Evolutionary conservation across 345 rosid genomes (phyloP).

Genomic region (Acer saccharum): DNA sequence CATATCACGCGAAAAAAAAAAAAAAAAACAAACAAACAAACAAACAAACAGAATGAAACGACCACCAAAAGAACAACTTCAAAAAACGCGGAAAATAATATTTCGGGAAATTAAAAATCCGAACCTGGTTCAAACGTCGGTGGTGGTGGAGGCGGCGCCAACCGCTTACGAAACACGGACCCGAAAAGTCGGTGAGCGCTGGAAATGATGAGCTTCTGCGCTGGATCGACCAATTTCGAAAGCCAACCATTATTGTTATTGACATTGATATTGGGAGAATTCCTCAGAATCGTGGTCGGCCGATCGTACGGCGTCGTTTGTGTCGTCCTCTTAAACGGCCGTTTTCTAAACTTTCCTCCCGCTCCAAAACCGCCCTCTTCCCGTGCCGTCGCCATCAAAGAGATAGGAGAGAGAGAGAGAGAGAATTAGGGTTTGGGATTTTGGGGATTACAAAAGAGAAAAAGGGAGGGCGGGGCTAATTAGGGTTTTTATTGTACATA

Average conservation of each 20-base stretch:
- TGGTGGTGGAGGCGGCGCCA: slow-evolving; percentile 44
- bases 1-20: neutral
- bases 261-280: slow-evolving; percentile 34
- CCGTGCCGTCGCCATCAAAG: slow-evolving; percentile 54
- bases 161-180: slow-evolving; percentile 77
- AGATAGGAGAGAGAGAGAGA: slow-evolving; percentile 20
- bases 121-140: slow-evolving; percentile 42
- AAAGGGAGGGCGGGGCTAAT: slow-evolving; percentile 17
- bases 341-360: slow-evolving; percentile 78
- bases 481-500: slow-evolving; percentile 47
- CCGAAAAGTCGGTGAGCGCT: slow-evolving; percentile 76
- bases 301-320: slow-evolving; percentile 80
- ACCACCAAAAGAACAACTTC: neutral
- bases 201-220: slow-evolving; percentile 72
- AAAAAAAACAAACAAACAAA: too few relatives aligned
- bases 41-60: neutral
- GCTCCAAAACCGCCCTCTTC: slow-evolving; percentile 34
- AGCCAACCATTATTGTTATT: slow-evolving; percentile 62
- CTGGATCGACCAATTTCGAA: slow-evolving; percentile 90
- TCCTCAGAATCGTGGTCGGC: slow-evolving; percentile 50
- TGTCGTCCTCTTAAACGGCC: slow-evolving; percentile 47
- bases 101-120: neutral
- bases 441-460: slow-evolving; percentile 20
- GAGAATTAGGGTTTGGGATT: slow-evolving; percentile 44
- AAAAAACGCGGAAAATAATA: neutral